Evolutionary conservation across 805 yeast species (phyloP).

Genomic region (Yamadazyma kitorensis): DNA sequence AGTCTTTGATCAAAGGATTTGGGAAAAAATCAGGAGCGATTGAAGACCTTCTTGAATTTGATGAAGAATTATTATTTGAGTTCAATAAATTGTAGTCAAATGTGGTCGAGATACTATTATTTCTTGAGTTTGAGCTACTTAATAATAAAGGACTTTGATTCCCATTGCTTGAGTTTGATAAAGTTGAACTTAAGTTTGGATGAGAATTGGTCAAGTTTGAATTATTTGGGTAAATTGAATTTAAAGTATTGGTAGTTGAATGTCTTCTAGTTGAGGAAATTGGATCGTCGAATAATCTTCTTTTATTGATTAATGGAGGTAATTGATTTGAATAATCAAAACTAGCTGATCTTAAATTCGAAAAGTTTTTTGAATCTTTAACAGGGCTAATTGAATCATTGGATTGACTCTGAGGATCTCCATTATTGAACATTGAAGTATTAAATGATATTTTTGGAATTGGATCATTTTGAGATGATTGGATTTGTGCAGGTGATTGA

Average conservation of each 20-base stretch:
- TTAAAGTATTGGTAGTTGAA: conserved; percentile 22
- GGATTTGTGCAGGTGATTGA: conserved; percentile 9
- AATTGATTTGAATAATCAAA: conserved; percentile 19
- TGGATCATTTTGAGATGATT: neutral
- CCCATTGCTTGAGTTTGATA: conserved; percentile 5
- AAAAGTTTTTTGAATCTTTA: conserved; percentile 4
- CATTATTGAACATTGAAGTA: conserved; percentile 36
- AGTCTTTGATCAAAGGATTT: conserved; percentile 30
- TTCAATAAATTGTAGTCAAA: conserved; percentile 22
- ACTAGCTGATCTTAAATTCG: conserved; percentile 21
- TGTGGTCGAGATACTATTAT: conserved; percentile 36
- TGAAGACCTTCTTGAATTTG: conserved; percentile 38
- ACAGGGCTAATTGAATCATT: conserved; percentile 7
- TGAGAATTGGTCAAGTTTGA: conserved; percentile 16
- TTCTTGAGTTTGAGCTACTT: conserved; percentile 35
- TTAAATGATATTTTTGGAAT: conserved; percentile 37
- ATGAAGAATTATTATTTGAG: conserved; percentile 25
- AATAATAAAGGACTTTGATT: conserved; percentile 17
- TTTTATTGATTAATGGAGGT: conserved; percentile 22
- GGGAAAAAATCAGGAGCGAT: conserved; percentile 45
- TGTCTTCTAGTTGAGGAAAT: conserved; percentile 20
- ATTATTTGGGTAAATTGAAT: conserved; percentile 10
- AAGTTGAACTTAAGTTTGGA: conserved; percentile 15
- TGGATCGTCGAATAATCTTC: conserved; percentile 27
- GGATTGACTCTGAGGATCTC: conserved; percentile 5